phyloP scores from a whole-genome alignment of 805 yeast genomes.

The Limtongozyma cylindracea region DNA sequence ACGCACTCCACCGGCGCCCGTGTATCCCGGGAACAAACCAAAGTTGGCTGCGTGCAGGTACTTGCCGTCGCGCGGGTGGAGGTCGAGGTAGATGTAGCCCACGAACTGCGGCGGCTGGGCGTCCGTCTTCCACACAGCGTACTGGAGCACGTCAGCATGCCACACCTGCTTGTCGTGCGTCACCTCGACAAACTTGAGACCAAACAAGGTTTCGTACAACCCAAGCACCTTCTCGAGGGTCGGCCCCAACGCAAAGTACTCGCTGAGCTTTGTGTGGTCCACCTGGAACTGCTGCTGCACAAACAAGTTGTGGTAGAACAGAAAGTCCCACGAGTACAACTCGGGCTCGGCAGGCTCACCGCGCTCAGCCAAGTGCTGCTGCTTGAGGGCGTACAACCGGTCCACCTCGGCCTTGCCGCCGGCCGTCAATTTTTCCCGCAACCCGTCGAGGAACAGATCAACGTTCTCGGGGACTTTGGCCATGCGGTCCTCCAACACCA shows the following conservation, averaged over 20 bases:
- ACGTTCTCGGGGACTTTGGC: slow-evolving; percentile 47
- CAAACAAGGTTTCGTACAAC: slow-evolving; percentile 46
- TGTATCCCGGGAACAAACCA: slow-evolving; percentile 10
- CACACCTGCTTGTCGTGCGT: slow-evolving; percentile 21
- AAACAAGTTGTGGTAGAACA: slow-evolving; percentile 37
- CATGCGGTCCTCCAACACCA: slow-evolving; percentile 54
- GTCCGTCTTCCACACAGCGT: slow-evolving; percentile 43
- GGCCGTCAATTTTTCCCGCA: slow-evolving; percentile 30
- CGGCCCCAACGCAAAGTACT: slow-evolving; percentile 51
- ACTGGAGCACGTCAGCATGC: slow-evolving; percentile 61
- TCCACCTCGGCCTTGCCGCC: slow-evolving; percentile 29
- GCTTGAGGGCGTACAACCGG: slow-evolving; percentile 22
- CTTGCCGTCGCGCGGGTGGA: slow-evolving; percentile 71
- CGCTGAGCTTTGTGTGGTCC: slow-evolving; percentile 45
- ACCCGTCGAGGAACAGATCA: slow-evolving; percentile 31
- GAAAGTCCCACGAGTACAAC: slow-evolving; percentile 47
- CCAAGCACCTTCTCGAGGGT: slow-evolving; percentile 46
- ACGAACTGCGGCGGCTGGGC: slow-evolving; percentile 23
- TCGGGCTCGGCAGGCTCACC: slow-evolving; percentile 14
- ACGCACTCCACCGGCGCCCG: slow-evolving; percentile 20
- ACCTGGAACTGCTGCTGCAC: slow-evolving; percentile 47
- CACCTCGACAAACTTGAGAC: slow-evolving; percentile 35
- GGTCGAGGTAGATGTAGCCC: slow-evolving; percentile 61
- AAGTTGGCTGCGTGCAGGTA: slow-evolving; percentile 81
- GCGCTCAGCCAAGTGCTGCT: slow-evolving; percentile 18